Evolutionary conservation across 768 basidiomycete genomes (phyloP), one percentile per base, ranked within the genome.

Genomic region (Termitomyces sp.): DNA sequence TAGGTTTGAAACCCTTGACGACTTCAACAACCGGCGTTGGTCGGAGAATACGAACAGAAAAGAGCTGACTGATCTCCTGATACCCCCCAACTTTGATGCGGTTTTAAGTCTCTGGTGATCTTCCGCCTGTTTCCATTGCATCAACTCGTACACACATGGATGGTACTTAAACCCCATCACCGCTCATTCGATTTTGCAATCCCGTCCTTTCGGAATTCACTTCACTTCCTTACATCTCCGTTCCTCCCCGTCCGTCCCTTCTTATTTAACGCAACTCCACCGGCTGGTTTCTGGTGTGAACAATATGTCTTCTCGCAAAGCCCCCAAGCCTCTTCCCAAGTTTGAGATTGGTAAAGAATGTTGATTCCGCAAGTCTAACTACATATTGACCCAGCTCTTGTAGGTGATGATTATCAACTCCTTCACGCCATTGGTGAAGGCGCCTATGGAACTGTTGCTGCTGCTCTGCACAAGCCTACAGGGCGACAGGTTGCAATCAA

Each of bases 401-500:
- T 45, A 90, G 89, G 88, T 63, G 82, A 88, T 56, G 84, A 90
- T 71, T 92, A 92, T 73, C 83, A 87, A 67, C 74, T 92, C 62
- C 77, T 91, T 69, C 83, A 90, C 70, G 79, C 84, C 58, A 86
- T 94, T 59, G 91, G 90, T 50, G 91, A 92, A 76, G 91, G 94
- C 58, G 92, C 93, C 51, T 94, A 95, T 70, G 95, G 94, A 35
- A 92, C 90, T 22, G 94, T 97, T 54, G 91, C 85, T 59, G 91
- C 94, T 58, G 96, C 95, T 38, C 77, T 90, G 40, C 94, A 97
- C 76, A 84, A 85, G 67, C 90, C 91, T 6, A 85, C 88, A 8
- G 86, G 88, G 36, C 86, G 87, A 62, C 86, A 92, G 72, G 94
- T 98, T 16, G 96, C 95, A 46, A 96, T 96, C 78, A 98, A 96